Conservation (phyloP, 768 basidiomycete species). For the Trametes gibbosa region DNA sequence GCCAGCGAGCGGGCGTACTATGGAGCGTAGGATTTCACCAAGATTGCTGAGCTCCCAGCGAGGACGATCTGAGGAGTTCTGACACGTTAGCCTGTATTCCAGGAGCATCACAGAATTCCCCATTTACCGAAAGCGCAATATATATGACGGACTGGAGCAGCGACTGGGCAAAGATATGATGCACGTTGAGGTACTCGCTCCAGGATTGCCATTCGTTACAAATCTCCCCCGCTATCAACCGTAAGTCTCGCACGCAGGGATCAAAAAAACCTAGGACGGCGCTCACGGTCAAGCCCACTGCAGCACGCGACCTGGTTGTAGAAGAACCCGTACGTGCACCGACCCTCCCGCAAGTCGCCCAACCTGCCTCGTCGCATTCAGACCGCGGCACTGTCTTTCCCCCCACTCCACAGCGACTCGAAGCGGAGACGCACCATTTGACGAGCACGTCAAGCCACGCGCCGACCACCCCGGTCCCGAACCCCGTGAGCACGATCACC, state of each 20-base stretch:
- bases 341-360: slow-evolving; percentile 65
- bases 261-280: not conserved
- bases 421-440: slow-evolving; percentile 49
- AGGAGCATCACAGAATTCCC: not conserved
- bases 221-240: slow-evolving; percentile 53
- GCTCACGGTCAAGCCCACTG: slow-evolving; percentile 56
- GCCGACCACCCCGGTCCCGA: slow-evolving; percentile 65
- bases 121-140: slow-evolving; percentile 55
- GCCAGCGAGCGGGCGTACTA: slow-evolving; percentile 44
- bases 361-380: slow-evolving; percentile 41
- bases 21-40: slow-evolving; percentile 67
- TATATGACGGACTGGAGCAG: slow-evolving; percentile 66
- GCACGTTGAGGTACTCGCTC: slow-evolving; percentile 56
- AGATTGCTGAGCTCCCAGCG: slow-evolving; percentile 58
- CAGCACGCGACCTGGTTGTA: slow-evolving; percentile 74
- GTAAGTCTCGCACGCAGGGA: not conserved
- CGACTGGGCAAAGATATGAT: slow-evolving; percentile 56
- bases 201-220: slow-evolving; percentile 69
- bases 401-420: not conserved
- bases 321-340: slow-evolving; percentile 65
- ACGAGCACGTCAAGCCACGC: slow-evolving; percentile 74
- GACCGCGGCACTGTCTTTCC: not conserved
- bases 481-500: slow-evolving; percentile 61
- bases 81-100: not conserved
- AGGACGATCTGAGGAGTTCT: slow-evolving; percentile 47